Evolutionary conservation across 441 rosid species (phyloP), one percentile per base, ranked within the genome.

Genomic region (Gossypium davidsonii): DNA sequence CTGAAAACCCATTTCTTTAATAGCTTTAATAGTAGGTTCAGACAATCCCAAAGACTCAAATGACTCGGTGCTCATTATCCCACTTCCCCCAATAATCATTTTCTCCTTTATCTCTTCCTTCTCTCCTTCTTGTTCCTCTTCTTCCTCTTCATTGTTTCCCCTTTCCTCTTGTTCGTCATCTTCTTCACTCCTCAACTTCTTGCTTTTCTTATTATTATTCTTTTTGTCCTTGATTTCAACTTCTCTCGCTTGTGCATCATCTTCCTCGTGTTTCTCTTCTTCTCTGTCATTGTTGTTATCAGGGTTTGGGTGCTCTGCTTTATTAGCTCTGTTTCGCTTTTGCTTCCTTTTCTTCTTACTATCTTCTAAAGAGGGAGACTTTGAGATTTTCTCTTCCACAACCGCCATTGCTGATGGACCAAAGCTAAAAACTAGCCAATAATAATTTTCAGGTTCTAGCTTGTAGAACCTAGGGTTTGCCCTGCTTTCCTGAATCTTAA

Each of bases 1-100:
- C 83, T 83, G 74, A 73, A 92, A 95, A 5, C 91, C 91, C 88
- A 88, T 91, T 63, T 88, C 91, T 78, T 90, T 83, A 74, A 95
- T 89, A 59, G 94, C 91, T 74, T 74, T 77, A 9, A 78, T 79
- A 62, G 98, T 93, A 17, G 76, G 88, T 59, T 90, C 90, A 46
- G 98, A 89, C 69, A 93, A 77, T 17, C 82, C 90, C n/a, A 93
- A 61, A 0, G 94, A 85, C 4, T 87, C 96, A 72, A 95, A 93
- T 8, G 97, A 87, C 31, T 81, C 87, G 12, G 84, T 77, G 57
- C 92, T 92, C 97, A 91, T 90, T 37, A 94, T 94, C 51, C 95
- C 97, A 61, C 91, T 66, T 4, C 85, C 83, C 0, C 62, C 77
- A 25, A 10, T n/a, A 51, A 78, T 78, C 73, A 76, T 79, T 21